Base-by-base conservation (phyloP, 495 filamentous ascomycete species). In the Aspergillus nanangensis region DNA sequence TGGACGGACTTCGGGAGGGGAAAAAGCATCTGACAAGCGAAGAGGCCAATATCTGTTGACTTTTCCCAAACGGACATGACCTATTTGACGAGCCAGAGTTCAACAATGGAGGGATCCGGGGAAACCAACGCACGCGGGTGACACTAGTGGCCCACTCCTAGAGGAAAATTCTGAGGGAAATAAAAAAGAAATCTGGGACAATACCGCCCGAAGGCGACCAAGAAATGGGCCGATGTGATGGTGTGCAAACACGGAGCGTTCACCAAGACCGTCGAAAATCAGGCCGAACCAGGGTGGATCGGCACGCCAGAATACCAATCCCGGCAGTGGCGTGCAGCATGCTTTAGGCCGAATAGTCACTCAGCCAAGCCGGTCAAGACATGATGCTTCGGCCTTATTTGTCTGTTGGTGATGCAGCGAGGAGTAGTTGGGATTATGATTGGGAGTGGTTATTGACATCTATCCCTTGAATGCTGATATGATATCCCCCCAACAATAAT, bases 21-120 rank as follows among this genome's bases (percentile, higher is more conserved):
- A 45, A n/a, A n/a, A n/a, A n/a, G n/a, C n/a, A 27, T 45, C 22
- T 42, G 32, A 36, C 33, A 39, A 38, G 46, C 24, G n/a, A 23
- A 23, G 19, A 15, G 14, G 19, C 17, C 29, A 36, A 14, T 21
- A 43, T 13, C n/a, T 33, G 15, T 15, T 5, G 15, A 11, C 17
- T 17, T 18, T 17, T 31, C 25, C 23, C 38, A 24, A 29, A 13
- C 14, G 1, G 42, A 25, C 32, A 11, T 29, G 42, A 20, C 14
- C 36, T 23, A 34, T 41, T 41, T n/a, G 50, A 36, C 34, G 37
- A 39, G 33, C 44, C 50, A 39, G 25, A 38, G 45, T 27, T 8
- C 23, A 19, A 35, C 27, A 29, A 41, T 53, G 45, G 50, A 45
- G 45, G 38, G 29, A 48, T 45, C 45, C 31, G 45, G 40, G 45